Evolutionary conservation across 1,284 basidiomycete genomes (phyloP).

Genomic region (Irpex lacteus): DNA sequence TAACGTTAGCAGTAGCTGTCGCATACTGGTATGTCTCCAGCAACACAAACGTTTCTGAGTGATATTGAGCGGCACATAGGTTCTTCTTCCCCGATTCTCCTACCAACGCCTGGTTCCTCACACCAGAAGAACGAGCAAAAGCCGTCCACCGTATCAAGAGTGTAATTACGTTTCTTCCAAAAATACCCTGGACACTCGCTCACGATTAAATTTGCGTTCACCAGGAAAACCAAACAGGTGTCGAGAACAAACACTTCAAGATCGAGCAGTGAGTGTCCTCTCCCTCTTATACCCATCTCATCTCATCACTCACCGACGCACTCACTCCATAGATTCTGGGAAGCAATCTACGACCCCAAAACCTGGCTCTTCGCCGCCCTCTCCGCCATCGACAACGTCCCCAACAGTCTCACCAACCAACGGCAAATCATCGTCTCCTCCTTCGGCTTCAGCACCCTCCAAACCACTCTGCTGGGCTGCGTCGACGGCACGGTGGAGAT

Average conservation of each 20-base stretch:
- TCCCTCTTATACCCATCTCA: neutral
- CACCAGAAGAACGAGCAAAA: conserved; percentile 53
- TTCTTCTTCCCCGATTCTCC: conserved; percentile 71
- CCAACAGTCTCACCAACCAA: conserved; percentile 73
- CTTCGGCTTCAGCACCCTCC: conserved; percentile 61
- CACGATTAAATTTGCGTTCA: neutral
- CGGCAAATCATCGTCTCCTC: conserved; percentile 65
- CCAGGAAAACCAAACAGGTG: conserved; percentile 36
- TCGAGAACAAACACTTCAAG: conserved; percentile 40
- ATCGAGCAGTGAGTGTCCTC: conserved; percentile 39
- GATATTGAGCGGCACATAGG: conserved; percentile 33
- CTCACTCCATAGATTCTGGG: conserved; percentile 38
- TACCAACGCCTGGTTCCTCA: conserved; percentile 69
- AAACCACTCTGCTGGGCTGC: conserved; percentile 70
- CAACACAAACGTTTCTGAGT: conserved; percentile 20
- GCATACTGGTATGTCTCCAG: conserved; percentile 52
- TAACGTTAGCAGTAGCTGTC: conserved; percentile 54
- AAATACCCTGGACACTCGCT: neutral
- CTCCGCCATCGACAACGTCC: conserved; percentile 59
- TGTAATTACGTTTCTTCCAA: no score
- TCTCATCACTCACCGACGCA: neutral
- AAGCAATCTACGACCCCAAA: conserved; percentile 66
- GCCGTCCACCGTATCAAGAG: conserved; percentile 65
- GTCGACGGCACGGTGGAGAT: conserved; percentile 70
- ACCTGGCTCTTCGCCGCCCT: conserved; percentile 70